phyloP scores from a whole-genome alignment of 2,329 filamentous ascomycete species.

The Emericellopsis cladophorae region DNA sequence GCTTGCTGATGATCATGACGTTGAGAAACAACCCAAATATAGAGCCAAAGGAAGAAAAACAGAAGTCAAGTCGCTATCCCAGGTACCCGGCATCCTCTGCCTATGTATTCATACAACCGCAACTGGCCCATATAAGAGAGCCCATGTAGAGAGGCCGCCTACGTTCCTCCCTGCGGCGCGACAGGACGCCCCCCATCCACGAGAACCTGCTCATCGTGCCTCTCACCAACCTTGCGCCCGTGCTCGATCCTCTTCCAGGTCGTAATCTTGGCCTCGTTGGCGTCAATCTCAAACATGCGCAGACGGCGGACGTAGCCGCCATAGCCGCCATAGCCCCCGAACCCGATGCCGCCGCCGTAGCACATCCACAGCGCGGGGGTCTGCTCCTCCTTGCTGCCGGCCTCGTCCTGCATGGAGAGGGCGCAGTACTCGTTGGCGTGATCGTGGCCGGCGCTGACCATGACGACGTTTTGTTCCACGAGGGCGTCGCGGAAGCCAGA shows the following conservation, averaged over 20 bases:
- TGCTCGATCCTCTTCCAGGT: slow-evolving; percentile 87
- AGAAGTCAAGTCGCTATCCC: too few relatives aligned
- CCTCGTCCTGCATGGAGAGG: slow-evolving; percentile 32
- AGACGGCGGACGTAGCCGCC: slow-evolving; percentile 72
- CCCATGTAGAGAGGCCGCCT: too few relatives aligned
- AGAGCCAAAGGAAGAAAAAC: too few relatives aligned
- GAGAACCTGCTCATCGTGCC: slow-evolving; percentile 52
- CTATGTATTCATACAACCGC: too few relatives aligned
- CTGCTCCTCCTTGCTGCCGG: slow-evolving; percentile 32
- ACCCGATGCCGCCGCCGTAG: slow-evolving; percentile 83
- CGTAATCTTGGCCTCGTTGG: slow-evolving; percentile 74
- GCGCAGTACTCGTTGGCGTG: slow-evolving; percentile 97
- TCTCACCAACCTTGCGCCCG: slow-evolving; percentile 33
- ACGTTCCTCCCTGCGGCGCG: slow-evolving; percentile 10
- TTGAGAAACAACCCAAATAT: too few relatives aligned
- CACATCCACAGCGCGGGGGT: slow-evolving; percentile 88
- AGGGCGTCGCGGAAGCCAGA: slow-evolving; percentile 87
- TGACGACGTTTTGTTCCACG: slow-evolving; percentile 70
- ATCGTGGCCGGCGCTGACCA: slow-evolving; percentile 89
- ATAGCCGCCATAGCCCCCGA: slow-evolving; percentile 92
- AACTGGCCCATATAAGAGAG: too few relatives aligned
- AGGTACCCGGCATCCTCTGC: too few relatives aligned
- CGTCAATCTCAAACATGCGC: slow-evolving; percentile 85
- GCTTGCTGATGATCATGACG: too few relatives aligned
- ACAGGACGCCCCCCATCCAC: slow-evolving; percentile 45